Conservation (phyloP, 73 alveolate species). For the Blepharisma japonicum region DNA sequence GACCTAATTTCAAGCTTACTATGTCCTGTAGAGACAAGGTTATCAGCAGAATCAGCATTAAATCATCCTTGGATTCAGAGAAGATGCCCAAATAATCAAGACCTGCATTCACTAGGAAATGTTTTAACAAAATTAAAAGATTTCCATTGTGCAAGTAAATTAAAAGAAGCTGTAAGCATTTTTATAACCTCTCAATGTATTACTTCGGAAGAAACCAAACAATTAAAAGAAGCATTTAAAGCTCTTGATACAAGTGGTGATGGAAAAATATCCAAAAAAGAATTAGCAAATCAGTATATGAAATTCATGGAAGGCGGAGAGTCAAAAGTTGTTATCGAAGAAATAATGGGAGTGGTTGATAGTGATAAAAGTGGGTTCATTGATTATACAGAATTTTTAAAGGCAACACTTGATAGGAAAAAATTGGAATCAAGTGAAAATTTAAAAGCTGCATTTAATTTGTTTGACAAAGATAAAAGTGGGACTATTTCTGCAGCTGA, state of each 20-base stretch:
- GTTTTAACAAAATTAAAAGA: background rate
- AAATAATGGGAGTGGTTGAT: slow-evolving; percentile 18
- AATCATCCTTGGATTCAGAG: slow-evolving; percentile 74
- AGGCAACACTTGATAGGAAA: slow-evolving; percentile 28
- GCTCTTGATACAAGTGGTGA: slow-evolving; percentile 34
- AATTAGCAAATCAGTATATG: slow-evolving; percentile 23
- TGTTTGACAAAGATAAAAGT: slow-evolving; percentile 46
- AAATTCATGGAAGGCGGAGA: slow-evolving; percentile 21
- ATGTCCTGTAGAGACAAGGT: slow-evolving; percentile 57
- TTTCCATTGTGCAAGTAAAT: background rate
- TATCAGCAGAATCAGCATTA: slow-evolving; percentile 70
- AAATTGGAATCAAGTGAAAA: slow-evolving; percentile 1
- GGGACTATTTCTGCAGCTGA: slow-evolving; percentile 39
- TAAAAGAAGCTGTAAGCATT: slow-evolving; percentile 34
- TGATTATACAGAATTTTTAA: slow-evolving; percentile 34
- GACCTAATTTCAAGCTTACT: slow-evolving; percentile 61
- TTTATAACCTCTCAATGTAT: slow-evolving; percentile 28
- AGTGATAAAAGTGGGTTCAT: slow-evolving; percentile 34
- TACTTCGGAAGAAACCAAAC: slow-evolving; percentile 27
- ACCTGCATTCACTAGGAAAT: background rate
- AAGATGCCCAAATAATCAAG: background rate
- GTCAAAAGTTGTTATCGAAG: slow-evolving; percentile 18
- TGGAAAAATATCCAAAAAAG: slow-evolving; percentile 33
- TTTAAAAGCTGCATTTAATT: slow-evolving; percentile 26
- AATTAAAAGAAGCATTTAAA: slow-evolving; percentile 30